Conservation (phyloP, 2,329 filamentous ascomycete species). For the Epichloe elymi region DNA sequence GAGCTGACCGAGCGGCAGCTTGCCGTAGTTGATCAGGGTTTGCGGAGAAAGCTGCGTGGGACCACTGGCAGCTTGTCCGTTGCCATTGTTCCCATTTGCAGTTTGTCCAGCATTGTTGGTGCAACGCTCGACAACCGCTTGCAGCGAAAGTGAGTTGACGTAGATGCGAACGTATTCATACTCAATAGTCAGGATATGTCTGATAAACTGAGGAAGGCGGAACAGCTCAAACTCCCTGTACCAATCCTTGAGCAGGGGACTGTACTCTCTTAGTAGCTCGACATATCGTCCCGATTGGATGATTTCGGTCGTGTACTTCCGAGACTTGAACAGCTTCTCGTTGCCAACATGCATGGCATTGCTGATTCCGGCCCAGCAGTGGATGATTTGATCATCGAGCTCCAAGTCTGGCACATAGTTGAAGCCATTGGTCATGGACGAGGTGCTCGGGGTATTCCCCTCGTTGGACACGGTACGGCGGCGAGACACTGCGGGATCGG, state of each 20-base stretch:
- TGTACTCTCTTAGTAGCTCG: conserved; percentile 66
- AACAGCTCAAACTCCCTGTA: conserved; percentile 71
- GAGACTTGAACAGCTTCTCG: conserved; percentile 73
- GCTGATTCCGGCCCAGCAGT: conserved; percentile 91
- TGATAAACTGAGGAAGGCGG: conserved; percentile 49
- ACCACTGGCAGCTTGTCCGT: conserved; percentile 15
- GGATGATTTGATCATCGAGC: conserved; percentile 56
- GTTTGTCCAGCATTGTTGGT: conserved; percentile 54
- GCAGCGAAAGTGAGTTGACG: conserved; percentile 83
- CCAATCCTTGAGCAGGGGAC: conserved; percentile 68
- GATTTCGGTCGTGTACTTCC: conserved; percentile 76
- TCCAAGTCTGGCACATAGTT: conserved; percentile 55
- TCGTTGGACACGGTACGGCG: conserved; percentile 38
- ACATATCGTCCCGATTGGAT: conserved; percentile 80
- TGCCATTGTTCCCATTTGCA: conserved; percentile 22
- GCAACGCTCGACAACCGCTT: conserved; percentile 88
- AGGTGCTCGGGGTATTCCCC: conserved; percentile 48
- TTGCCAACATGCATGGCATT: conserved; percentile 87
- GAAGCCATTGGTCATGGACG: conserved; percentile 43
- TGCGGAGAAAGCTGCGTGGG: conserved; percentile 39
- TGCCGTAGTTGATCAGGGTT: conserved; percentile 51
- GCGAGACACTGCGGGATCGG: conserved; percentile 41
- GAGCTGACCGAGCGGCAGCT: conserved; percentile 48
- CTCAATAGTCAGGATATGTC: conserved; percentile 79
- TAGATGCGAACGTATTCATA: conserved; percentile 94